phyloP scores from a whole-genome alignment of 495 filamentous ascomycete species.

The Neurospora sp. region DNA sequence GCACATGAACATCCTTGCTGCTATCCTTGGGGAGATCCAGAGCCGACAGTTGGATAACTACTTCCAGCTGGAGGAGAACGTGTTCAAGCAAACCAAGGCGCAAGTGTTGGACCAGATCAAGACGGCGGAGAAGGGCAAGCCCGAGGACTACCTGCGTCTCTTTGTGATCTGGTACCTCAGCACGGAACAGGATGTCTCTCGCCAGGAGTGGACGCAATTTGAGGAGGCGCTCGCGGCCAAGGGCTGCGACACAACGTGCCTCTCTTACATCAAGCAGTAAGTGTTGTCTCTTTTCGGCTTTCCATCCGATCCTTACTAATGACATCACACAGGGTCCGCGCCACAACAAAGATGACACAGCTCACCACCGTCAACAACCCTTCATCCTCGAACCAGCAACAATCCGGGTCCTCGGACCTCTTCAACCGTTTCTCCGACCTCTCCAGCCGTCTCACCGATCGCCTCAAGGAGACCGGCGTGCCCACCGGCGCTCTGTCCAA shows the following conservation, averaged over 20 bases:
- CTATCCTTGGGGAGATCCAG: conserved; percentile 19
- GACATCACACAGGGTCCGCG: conserved; percentile 57
- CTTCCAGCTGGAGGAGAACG: conserved; percentile 90
- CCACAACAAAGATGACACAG: conserved; percentile 98
- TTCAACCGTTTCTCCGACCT: conserved; percentile 86
- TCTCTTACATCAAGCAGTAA: conserved; percentile 78
- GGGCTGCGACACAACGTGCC: conserved; percentile 61
- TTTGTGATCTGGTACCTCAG: conserved; percentile 98
- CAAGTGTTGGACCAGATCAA: conserved; percentile 86
- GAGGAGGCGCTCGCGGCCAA: conserved; percentile 72
- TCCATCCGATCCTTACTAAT: conserved; percentile 18
- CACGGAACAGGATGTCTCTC: conserved; percentile 78
- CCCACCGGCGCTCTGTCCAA: conserved; percentile 46
- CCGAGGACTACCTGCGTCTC: conserved; percentile 78
- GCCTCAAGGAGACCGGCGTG: conserved; percentile 78
- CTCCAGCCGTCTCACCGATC: conserved; percentile 82
- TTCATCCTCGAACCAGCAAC: conserved; percentile 46
- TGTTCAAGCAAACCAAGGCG: conserved; percentile 82
- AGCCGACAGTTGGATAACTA: conserved; percentile 92
- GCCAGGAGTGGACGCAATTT: conserved; percentile 74
- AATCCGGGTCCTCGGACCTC: conserved; percentile 53
- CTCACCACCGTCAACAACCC: conserved; percentile 70
- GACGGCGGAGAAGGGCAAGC: conserved; percentile 67
- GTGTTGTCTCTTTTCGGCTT: conserved; percentile 11
- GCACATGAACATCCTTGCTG: conserved; percentile 73